phyloP scores from a whole-genome alignment of 164 flowering plant species.

The Stephania japonica region DNA sequence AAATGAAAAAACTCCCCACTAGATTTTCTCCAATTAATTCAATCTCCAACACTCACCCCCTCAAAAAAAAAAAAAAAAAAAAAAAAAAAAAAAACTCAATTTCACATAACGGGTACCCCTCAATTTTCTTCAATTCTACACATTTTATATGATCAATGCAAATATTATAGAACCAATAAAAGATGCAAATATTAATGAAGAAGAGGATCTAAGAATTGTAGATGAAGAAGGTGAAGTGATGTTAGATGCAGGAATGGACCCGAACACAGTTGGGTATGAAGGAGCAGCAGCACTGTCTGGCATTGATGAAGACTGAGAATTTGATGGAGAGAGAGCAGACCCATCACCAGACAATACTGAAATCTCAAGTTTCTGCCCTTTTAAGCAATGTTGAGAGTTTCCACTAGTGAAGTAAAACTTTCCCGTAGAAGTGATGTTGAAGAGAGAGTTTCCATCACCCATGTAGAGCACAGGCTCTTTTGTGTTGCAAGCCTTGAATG shows the following conservation, averaged over 20 bases:
- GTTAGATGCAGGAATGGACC: slow-evolving; percentile 43
- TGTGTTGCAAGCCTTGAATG: slow-evolving; percentile 61
- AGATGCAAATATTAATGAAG: slow-evolving; percentile 14
- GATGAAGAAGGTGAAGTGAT: slow-evolving; percentile 36
- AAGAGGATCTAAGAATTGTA: slow-evolving; percentile 11
- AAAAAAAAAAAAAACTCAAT: no score
- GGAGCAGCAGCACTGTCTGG: slow-evolving; percentile 43
- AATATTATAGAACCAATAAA: slow-evolving; percentile 16
- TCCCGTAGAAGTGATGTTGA: slow-evolving; percentile 66
- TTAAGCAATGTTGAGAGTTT: slow-evolving; percentile 57
- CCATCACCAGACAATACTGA: slow-evolving; percentile 47
- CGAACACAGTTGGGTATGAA: slow-evolving; percentile 71
- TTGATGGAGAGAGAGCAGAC: slow-evolving; percentile 30
- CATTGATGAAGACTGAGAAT: slow-evolving; percentile 25
- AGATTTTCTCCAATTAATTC: not conserved
- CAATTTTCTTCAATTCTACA: not conserved
- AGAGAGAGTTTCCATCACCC: slow-evolving; percentile 80
- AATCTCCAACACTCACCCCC: not conserved
- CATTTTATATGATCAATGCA: slow-evolving; percentile 15
- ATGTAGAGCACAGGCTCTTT: slow-evolving; percentile 68
- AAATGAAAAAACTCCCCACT: not conserved
- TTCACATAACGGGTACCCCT: slow-evolving; percentile 6
- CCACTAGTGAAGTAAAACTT: slow-evolving; percentile 85
- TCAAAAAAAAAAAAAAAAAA: not conserved
- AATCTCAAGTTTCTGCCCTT: slow-evolving; percentile 69